Percentiles rank a stretch among this genome's conserved stretches.
phyloP scores from a whole-genome alignment of 495 filamentous ascomycete species.

The Penicillium macrosclerotiorum region DNA sequence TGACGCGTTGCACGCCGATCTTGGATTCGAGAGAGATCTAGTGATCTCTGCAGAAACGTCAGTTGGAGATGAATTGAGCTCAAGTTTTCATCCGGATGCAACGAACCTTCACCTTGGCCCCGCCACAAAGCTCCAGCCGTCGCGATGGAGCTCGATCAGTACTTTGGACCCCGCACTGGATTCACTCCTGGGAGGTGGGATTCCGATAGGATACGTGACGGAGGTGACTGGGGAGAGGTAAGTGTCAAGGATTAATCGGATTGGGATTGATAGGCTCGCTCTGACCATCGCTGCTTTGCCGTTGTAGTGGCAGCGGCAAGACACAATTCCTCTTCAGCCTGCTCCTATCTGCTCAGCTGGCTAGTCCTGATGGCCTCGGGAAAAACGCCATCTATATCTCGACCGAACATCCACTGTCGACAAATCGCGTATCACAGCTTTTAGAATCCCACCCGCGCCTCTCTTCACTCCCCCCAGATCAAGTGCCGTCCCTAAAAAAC shows the following conservation, averaged over 20 bases:
- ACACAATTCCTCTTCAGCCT: constrained; percentile 92
- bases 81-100: constrained; percentile 24
- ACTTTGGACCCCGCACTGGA: constrained; percentile 77
- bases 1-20: constrained; percentile 60
- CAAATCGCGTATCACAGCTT: constrained; percentile 75
- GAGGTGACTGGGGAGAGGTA: constrained; percentile 91
- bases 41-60: constrained; percentile 7
- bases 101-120: constrained; percentile 17
- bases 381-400: constrained; percentile 83
- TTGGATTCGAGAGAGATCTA: constrained; percentile 46
- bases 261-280: neutral
- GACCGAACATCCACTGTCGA: constrained; percentile 85
- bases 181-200: constrained; percentile 75
- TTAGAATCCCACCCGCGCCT: constrained; percentile 65
- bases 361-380: constrained; percentile 64
- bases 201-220: constrained; percentile 77
- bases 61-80: constrained; percentile 23
- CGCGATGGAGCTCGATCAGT: constrained; percentile 65
- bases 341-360: constrained; percentile 77
- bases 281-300: constrained; percentile 17
- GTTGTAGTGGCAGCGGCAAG: constrained; percentile 79
- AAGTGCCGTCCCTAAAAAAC: constrained; percentile 61
- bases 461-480: constrained; percentile 38
- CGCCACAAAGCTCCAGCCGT: constrained; percentile 29
- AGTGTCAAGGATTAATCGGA: constrained; percentile 4